Evolutionary conservation across 164 flowering plant genomes (phyloP).

Genomic region (Santalum album): DNA sequence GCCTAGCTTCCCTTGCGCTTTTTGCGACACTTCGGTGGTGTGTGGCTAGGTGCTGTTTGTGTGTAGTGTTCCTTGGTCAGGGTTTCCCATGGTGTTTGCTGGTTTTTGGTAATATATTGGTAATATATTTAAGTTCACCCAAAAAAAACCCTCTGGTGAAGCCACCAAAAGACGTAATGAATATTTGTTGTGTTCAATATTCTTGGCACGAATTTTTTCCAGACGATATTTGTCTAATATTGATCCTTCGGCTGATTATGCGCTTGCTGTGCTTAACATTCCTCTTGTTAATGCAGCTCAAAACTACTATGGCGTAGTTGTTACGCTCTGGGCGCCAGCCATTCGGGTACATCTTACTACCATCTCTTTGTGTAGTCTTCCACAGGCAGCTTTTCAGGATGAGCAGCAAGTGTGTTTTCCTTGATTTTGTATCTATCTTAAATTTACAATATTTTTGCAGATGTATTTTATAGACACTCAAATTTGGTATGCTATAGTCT

Average conservation of each 20-base stretch:
- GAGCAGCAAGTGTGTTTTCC: slow-evolving; percentile 79
- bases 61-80: no score
- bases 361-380: background rate
- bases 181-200: slow-evolving; percentile 42
- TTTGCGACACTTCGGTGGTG: no score
- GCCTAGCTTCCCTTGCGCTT: no score
- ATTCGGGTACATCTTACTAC: slow-evolving; percentile 42
- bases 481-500: slow-evolving; percentile 89
- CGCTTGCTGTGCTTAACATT: slow-evolving; percentile 8
- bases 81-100: no score
- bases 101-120: no score
- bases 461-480: slow-evolving; percentile 97
- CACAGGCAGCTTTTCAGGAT: slow-evolving; percentile 84
- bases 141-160: slow-evolving; percentile 84
- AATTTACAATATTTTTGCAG: slow-evolving; percentile 32
- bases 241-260: slow-evolving; percentile 1
- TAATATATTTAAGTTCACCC: no score
- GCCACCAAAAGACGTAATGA: slow-evolving; percentile 87
- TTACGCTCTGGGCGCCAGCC: slow-evolving; percentile 86
- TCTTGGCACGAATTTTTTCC: slow-evolving; percentile 98
- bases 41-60: no score
- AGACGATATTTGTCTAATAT: slow-evolving; percentile 33
- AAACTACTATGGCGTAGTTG: slow-evolving; percentile 68
- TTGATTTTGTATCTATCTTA: background rate
- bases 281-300: slow-evolving; percentile 46